Evolutionary conservation across 2,329 filamentous ascomycete genomes (phyloP).

Genomic region (Didymella arachidicola): DNA sequence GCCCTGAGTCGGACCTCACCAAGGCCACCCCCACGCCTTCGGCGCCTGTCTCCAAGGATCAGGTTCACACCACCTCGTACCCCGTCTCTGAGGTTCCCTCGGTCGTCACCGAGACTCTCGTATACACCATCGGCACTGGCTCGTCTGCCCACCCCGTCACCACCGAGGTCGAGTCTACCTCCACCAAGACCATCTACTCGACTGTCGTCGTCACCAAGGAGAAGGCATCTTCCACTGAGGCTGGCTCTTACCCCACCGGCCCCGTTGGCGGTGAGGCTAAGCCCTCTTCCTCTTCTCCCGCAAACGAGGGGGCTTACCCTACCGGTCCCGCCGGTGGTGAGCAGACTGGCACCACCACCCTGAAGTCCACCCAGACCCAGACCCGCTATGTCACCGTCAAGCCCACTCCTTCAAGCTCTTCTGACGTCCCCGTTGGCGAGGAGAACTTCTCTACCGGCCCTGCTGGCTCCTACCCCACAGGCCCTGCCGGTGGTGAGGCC

Average conservation of each 20-base stretch:
- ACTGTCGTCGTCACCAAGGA: constrained; percentile 43
- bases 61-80: constrained; percentile 27
- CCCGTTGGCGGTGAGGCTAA: constrained; percentile 19
- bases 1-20: constrained; percentile 41
- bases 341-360: constrained; percentile 34
- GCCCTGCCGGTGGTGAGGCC: constrained; percentile 14
- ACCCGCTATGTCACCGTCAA: constrained; percentile 48
- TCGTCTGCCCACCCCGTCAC: constrained; percentile 57
- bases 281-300: constrained; percentile 1
- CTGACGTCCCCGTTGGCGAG: constrained; percentile 22
- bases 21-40: constrained; percentile 26
- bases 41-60: constrained; percentile 21
- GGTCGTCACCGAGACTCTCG: constrained; percentile 53
- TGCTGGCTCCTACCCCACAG: constrained; percentile 11
- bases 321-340: constrained; percentile 21
- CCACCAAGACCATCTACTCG: constrained; percentile 45
- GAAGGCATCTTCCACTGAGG: constrained; percentile 11
- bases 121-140: constrained; percentile 53
- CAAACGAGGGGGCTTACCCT: constrained; percentile 16
- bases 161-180: constrained; percentile 43
- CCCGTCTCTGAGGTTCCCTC: constrained; percentile 41
- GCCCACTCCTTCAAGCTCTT: constrained; percentile 32
- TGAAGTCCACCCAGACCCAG: constrained; percentile 45
- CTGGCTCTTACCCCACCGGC: constrained; percentile 25
- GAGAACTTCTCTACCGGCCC: constrained; percentile 23